phyloP scores from a whole-genome alignment of 257 asterid genomes.

The Eustoma russellianum region DNA sequence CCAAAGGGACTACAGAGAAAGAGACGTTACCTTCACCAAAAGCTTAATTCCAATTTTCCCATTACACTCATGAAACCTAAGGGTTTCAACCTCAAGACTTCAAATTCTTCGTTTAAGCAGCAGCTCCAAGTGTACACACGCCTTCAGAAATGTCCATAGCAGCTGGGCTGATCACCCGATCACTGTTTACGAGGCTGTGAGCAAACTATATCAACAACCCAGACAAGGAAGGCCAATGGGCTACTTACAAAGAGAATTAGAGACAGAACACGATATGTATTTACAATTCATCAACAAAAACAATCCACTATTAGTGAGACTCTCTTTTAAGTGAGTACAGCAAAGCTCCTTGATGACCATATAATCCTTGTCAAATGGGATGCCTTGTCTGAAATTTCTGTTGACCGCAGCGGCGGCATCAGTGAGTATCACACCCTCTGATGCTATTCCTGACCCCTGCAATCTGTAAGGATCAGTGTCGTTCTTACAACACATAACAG shows the following conservation, averaged over 20 bases:
- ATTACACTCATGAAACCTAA: constrained; percentile 11
- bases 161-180: constrained; percentile 19
- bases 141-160: constrained; percentile 6
- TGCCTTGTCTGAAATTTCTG: constrained; percentile 31
- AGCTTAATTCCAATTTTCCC: constrained; percentile 14
- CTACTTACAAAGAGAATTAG: constrained; percentile 11
- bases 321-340: constrained; percentile 20
- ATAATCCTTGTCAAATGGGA: constrained; percentile 22
- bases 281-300: constrained; percentile 47
- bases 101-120: constrained; percentile 3
- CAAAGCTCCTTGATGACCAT: constrained; percentile 30
- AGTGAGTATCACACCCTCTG: constrained; percentile 29
- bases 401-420: constrained; percentile 21
- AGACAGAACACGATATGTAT: constrained; percentile 43
- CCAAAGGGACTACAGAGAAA: not conserved
- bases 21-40: constrained; percentile 1
- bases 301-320: constrained; percentile 26
- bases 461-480: constrained; percentile 28
- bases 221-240: constrained; percentile 7
- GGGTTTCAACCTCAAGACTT: constrained; percentile 1
- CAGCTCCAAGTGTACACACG: constrained; percentile 13
- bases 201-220: constrained; percentile 13
- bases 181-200: constrained; percentile 5
- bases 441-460: constrained; percentile 28
- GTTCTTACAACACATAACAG: constrained; percentile 40